These are phyloP conservation scores for Pleurotus giganteus DNA, from an alignment of 768 basidiomycete species.

Conservation along the genomic window DNA sequence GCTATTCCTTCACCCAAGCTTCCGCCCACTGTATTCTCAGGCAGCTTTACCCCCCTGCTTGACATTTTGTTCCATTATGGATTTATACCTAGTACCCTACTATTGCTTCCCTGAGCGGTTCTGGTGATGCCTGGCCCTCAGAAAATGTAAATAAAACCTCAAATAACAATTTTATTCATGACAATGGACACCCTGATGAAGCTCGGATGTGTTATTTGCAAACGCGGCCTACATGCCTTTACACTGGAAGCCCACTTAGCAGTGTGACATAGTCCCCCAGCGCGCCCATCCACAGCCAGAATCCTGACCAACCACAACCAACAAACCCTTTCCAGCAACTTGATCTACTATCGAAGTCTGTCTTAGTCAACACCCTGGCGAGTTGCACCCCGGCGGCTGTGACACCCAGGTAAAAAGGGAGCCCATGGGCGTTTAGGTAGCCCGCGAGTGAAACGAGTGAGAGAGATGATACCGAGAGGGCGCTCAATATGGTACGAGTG, in stretches of 20 bases:
- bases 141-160: too few relatives aligned
- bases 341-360: slow-evolving; percentile 69
- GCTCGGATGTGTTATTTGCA: too few relatives aligned
- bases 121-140: too few relatives aligned
- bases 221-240: slow-evolving; percentile 2
- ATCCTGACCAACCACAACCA: slow-evolving; percentile 85
- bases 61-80: too few relatives aligned
- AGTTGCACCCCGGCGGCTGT: slow-evolving; percentile 75
- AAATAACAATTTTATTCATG: too few relatives aligned
- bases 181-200: too few relatives aligned
- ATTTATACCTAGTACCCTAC: too few relatives aligned
- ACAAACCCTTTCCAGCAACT: slow-evolving; percentile 93
- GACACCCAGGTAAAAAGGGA: slow-evolving; percentile 78
- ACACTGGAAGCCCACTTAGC: slow-evolving; percentile 22
- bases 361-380: slow-evolving; percentile 67
- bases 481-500: slow-evolving; percentile 72
- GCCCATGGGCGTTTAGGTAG: slow-evolving; percentile 71
- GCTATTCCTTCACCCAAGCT: slow-evolving; percentile 18
- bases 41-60: too few relatives aligned
- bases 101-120: too few relatives aligned
- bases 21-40: too few relatives aligned
- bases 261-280: slow-evolving; percentile 59
- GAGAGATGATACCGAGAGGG: slow-evolving; percentile 71
- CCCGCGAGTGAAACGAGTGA: slow-evolving; percentile 79
- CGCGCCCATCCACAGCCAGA: slow-evolving; percentile 84